Evolutionary conservation across 2,329 filamentous ascomycete genomes (phyloP).

Genomic region (Cordyceps militaris): DNA sequence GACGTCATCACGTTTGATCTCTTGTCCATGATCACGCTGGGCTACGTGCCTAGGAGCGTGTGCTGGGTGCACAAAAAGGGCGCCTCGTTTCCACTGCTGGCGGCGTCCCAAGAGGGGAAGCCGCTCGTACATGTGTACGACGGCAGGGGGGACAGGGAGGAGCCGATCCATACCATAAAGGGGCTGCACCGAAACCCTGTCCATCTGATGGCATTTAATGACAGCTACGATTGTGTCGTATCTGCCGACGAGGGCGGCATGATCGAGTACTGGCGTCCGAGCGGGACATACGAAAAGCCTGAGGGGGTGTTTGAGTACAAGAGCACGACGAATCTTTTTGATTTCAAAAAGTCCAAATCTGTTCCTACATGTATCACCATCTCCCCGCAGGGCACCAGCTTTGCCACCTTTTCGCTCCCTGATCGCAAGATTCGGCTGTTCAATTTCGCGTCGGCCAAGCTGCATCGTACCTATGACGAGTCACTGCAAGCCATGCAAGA

Average conservation of each 20-base stretch:
- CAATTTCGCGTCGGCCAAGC: constrained; percentile 81
- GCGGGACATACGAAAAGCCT: constrained; percentile 78
- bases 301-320: constrained; percentile 89
- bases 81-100: constrained; percentile 79
- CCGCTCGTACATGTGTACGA: constrained; percentile 78
- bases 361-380: constrained; percentile 74
- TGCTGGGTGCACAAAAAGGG: constrained; percentile 90
- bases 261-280: constrained; percentile 93
- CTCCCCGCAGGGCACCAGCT: constrained; percentile 77
- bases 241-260: constrained; percentile 87
- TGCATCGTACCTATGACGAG: constrained; percentile 91
- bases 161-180: constrained; percentile 69
- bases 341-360: constrained; percentile 93
- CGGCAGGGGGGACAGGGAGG: constrained; percentile 72
- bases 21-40: constrained; percentile 71
- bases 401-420: constrained; percentile 84
- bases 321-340: constrained; percentile 87
- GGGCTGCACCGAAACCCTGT: constrained; percentile 77
- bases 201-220: constrained; percentile 82
- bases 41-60: constrained; percentile 67
- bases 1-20: constrained; percentile 83
- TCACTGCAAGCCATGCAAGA: constrained; percentile 82
- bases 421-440: constrained; percentile 91
- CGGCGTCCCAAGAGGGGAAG: constrained; percentile 69
- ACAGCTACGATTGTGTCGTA: constrained; percentile 79